Conservation (phyloP, 495 filamentous ascomycete species). For the Daldinia loculata region DNA sequence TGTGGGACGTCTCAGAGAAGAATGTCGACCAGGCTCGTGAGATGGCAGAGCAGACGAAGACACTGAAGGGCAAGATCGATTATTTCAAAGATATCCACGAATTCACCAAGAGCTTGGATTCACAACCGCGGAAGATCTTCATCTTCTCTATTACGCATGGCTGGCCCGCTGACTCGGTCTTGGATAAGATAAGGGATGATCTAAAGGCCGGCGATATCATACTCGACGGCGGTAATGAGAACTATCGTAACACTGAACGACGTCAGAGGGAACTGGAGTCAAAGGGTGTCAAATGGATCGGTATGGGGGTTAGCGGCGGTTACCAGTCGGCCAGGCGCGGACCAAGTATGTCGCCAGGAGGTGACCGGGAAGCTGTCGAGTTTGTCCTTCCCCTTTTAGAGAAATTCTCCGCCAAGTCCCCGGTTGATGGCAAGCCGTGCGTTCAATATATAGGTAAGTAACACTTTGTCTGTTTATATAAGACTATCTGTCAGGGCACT, state of each 20-base stretch:
- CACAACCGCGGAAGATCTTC: constrained; percentile 57
- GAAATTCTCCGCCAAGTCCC: constrained; percentile 43
- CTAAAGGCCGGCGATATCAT: constrained; percentile 72
- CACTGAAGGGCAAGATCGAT: constrained; percentile 32
- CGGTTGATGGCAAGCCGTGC: constrained; percentile 62
- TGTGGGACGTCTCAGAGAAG: constrained; percentile 34
- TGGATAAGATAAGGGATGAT: constrained; percentile 64
- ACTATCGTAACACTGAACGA: constrained; percentile 72
- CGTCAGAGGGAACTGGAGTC: constrained; percentile 65
- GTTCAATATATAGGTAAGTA: constrained; percentile 53
- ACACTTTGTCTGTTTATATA: too few species aligned
- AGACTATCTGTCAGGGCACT: not conserved
- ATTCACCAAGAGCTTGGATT: constrained; percentile 30
- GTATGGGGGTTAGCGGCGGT: constrained; percentile 73
- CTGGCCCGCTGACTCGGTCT: constrained; percentile 70
- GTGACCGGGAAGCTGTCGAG: constrained; percentile 64
- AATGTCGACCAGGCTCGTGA: constrained; percentile 28
- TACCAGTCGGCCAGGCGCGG: constrained; percentile 74
- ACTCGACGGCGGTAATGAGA: constrained; percentile 76
- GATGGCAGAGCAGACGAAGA: constrained; percentile 29
- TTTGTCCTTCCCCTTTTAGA: constrained; percentile 71
- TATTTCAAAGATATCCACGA: constrained; percentile 35
- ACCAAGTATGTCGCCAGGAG: constrained; percentile 72
- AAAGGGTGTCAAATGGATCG: constrained; percentile 69
- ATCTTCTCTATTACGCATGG: constrained; percentile 77